phyloP scores from a whole-genome alignment of 2,329 filamentous ascomycete species.

The Sclerotinia minor region DNA sequence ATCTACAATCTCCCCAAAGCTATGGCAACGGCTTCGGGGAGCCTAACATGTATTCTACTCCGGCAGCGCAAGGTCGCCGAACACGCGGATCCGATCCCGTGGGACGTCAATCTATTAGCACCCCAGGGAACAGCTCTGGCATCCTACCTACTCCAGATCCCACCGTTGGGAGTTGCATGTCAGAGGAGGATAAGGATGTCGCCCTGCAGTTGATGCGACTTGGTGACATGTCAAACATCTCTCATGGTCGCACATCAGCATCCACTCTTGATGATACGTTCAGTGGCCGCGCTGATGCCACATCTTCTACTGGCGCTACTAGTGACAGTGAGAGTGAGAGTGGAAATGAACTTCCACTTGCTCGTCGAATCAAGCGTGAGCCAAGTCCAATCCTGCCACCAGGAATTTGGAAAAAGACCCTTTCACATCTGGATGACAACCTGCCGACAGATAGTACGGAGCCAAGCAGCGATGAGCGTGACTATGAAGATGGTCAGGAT shows the following conservation, averaged over 20 bases:
- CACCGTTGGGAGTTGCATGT: conserved; percentile 96
- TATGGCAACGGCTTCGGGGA: conserved; percentile 60
- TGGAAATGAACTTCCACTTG: conserved; percentile 60
- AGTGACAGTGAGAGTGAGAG: conserved; percentile 73
- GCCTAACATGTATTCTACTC: conserved; percentile 62
- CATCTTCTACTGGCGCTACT: conserved; percentile 82
- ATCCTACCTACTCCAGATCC: conserved; percentile 91
- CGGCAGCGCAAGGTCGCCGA: conserved; percentile 63
- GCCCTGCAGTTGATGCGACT: conserved; percentile 95
- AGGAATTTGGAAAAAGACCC: conserved; percentile 47
- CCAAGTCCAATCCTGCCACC: conserved; percentile 52
- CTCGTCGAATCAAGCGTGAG: conserved; percentile 60
- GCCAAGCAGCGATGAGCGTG: conserved; percentile 62
- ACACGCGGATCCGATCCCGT: conserved; percentile 59
- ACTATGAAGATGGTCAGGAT: conserved; percentile 49
- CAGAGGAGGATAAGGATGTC: conserved; percentile 90
- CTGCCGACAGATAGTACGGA: conserved; percentile 58
- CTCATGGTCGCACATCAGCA: conserved; percentile 87
- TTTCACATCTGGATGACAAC: conserved; percentile 53
- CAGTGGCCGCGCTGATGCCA: conserved; percentile 81
- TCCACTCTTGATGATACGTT: conserved; percentile 93
- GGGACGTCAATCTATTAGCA: conserved; percentile 45
- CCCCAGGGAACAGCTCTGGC: conserved; percentile 51
- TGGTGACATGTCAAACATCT: conserved; percentile 90
- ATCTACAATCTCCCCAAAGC: conserved; percentile 81